phyloP scores from a whole-genome alignment of 139 green algal species.

The Pseudopediastrum boryanum region DNA sequence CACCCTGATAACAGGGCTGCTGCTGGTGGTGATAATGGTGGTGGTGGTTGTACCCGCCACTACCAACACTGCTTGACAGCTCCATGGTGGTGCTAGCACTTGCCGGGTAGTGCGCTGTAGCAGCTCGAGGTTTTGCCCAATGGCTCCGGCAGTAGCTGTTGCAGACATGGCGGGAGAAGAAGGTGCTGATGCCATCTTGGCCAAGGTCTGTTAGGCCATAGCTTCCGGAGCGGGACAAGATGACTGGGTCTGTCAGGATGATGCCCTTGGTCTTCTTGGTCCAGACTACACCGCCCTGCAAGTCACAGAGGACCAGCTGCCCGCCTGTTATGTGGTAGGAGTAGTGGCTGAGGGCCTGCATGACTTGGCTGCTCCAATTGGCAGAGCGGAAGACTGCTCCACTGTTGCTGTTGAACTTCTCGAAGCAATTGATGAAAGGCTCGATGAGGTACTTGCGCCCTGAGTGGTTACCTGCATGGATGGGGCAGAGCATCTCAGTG shows the following conservation, averaged over 20 bases:
- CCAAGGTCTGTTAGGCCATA: conserved; percentile 33
- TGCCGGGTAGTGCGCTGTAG: not conserved
- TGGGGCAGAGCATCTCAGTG: too few species aligned
- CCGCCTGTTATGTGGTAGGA: conserved; percentile 30
- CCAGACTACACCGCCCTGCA: conserved; percentile 28
- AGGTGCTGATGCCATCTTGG: conserved; percentile 25
- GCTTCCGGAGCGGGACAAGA: conserved; percentile 9
- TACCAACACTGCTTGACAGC: too few species aligned
- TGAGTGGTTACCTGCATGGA: too few species aligned
- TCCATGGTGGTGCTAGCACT: conserved; percentile 3
- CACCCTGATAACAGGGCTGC: too few species aligned
- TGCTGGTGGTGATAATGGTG: too few species aligned
- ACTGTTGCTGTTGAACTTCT: conserved; percentile 41
- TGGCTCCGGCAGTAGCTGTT: conserved; percentile 10
- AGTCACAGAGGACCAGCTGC: conserved; percentile 31
- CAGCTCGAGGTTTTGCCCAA: conserved; percentile 2
- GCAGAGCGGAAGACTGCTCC: not conserved
- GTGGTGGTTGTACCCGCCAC: too few species aligned
- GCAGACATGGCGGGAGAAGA: conserved; percentile 30
- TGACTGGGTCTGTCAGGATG: conserved; percentile 34
- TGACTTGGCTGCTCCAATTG: conserved; percentile 9
- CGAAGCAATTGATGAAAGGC: conserved; percentile 29
- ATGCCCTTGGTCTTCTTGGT: too few species aligned
- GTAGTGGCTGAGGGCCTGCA: conserved; percentile 44
- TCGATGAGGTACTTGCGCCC: conserved; percentile 6